phyloP scores from a whole-genome alignment of 2,329 filamentous ascomycete genomes.

The Colletotrichum karsti region DNA sequence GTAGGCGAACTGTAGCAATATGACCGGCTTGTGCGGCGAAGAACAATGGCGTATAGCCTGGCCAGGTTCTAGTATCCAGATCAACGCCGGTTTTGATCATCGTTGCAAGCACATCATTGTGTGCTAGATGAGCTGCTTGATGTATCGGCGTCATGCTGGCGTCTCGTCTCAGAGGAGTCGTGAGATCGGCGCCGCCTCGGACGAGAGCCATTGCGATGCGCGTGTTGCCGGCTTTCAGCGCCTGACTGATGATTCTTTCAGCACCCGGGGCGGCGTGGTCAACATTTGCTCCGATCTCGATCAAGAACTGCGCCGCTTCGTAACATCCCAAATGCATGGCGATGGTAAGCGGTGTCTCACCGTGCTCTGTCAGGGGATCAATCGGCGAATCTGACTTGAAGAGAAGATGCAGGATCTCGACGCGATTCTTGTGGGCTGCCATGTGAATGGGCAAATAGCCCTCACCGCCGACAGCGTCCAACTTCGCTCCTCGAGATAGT shows the following conservation, averaged over 20 bases:
- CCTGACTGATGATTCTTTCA: constrained; percentile 28
- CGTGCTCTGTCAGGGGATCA: constrained; percentile 32
- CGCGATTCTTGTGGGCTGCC: constrained; percentile 32
- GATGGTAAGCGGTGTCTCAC: constrained; percentile 34
- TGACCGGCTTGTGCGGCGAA: constrained; percentile 36
- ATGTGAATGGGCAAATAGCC: constrained; percentile 36
- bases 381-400: constrained; percentile 32
- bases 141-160: constrained; percentile 39
- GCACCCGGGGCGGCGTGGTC: constrained; percentile 20
- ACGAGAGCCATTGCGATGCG: constrained; percentile 31
- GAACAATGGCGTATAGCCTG: constrained; percentile 36
- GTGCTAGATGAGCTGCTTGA: constrained; percentile 36
- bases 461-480: constrained; percentile 19
- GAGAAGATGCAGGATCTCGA: constrained; percentile 32
- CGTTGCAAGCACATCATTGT: constrained; percentile 33
- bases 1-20: constrained; percentile 33
- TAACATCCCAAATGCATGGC: constrained; percentile 32
- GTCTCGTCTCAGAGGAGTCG: constrained; percentile 28
- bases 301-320: constrained; percentile 30
- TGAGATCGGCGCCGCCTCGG: constrained; percentile 29
- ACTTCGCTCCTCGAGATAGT: constrained; percentile 29
- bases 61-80: constrained; percentile 32
- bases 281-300: constrained; percentile 31
- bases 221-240: constrained; percentile 25
- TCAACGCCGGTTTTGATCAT: constrained; percentile 33